Evolutionary conservation across 495 filamentous ascomycete genomes (phyloP).

Genomic region (Tetracladium setigerum): DNA sequence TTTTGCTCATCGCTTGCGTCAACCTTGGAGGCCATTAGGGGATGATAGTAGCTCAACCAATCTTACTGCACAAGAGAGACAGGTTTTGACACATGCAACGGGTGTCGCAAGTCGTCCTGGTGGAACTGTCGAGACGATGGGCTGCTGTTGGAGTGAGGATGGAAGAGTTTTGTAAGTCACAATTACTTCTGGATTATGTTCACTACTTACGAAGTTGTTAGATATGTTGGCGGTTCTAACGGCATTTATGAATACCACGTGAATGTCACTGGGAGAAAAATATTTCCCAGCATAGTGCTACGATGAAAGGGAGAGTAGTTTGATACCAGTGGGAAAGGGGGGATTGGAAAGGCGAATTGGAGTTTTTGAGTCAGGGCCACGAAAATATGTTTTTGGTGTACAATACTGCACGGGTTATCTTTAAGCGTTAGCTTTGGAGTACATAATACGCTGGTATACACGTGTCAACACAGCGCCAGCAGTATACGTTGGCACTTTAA

Average conservation of each 20-base stretch:
- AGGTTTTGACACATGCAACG: too few relatives aligned
- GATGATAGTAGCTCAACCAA: neutral
- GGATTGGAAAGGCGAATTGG: too few relatives aligned
- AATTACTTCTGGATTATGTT: neutral
- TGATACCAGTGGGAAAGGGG: too few relatives aligned
- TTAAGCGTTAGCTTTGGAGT: too few relatives aligned
- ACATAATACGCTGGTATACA: too few relatives aligned
- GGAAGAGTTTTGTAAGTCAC: conserved; percentile 61
- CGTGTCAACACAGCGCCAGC: too few relatives aligned
- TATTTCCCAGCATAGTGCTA: conserved; percentile 52
- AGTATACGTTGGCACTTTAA: too few relatives aligned
- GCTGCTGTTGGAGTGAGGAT: conserved; percentile 62
- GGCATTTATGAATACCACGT: conserved; percentile 69
- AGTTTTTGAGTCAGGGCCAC: too few relatives aligned
- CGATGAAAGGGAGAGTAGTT: conserved; percentile 33
- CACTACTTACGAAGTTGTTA: conserved; percentile 23
- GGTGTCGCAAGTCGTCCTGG: too few relatives aligned
- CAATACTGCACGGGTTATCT: too few relatives aligned
- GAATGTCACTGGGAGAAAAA: conserved; percentile 56
- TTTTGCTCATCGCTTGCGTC: conserved; percentile 15
- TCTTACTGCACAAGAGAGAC: too few relatives aligned
- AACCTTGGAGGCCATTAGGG: conserved; percentile 14
- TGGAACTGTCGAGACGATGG: conserved; percentile 41
- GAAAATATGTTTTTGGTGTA: too few relatives aligned
- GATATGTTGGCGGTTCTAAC: conserved; percentile 65